Conservation (phyloP, 192 early-diverging fungal species). For the Lobosporangium transversale region DNA sequence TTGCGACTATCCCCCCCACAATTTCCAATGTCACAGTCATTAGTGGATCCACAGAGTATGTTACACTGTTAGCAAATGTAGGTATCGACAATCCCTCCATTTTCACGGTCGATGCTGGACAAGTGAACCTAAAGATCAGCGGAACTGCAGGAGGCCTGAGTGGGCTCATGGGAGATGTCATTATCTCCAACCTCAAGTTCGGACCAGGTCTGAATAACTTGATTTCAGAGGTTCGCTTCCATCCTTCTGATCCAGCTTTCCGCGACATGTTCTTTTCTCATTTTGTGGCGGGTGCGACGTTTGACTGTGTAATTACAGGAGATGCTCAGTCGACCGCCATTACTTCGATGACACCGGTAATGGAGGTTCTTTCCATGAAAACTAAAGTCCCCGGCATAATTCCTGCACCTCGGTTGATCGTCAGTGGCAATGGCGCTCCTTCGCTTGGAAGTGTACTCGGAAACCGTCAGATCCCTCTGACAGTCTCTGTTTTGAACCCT, state of each 20-base stretch:
- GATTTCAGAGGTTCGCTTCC: conserved; percentile 17
- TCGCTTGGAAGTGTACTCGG: conserved; percentile 26
- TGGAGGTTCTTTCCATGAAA: conserved; percentile 19
- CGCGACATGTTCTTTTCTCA: conserved; percentile 34
- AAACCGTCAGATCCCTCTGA: conserved; percentile 42
- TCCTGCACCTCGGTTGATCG: conserved; percentile 28
- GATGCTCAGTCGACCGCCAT: conserved; percentile 17
- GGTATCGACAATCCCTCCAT: conserved; percentile 44
- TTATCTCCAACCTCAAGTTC: conserved; percentile 29
- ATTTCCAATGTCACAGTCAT: conserved; percentile 35
- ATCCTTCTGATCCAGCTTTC: conserved; percentile 24
- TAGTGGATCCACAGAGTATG: conserved; percentile 17
- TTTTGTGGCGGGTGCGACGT: conserved; percentile 27
- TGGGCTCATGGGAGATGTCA: conserved; percentile 35
- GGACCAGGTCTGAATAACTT: conserved; percentile 19
- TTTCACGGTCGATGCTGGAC: conserved; percentile 39
- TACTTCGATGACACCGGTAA: conserved; percentile 14
- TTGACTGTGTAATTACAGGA: conserved; percentile 35
- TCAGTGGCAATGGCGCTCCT: conserved; percentile 19
- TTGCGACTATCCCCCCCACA: conserved; percentile 20
- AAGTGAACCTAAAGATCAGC: conserved; percentile 23
- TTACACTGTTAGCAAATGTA: conserved; percentile 28
- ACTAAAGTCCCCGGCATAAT: conserved; percentile 31
- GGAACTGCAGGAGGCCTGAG: conserved; percentile 24
- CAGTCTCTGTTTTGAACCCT: conserved; percentile 18